Evolutionary conservation across 2,329 filamentous ascomycete species (phyloP).

Genomic region (Colletotrichum simmondsii): DNA sequence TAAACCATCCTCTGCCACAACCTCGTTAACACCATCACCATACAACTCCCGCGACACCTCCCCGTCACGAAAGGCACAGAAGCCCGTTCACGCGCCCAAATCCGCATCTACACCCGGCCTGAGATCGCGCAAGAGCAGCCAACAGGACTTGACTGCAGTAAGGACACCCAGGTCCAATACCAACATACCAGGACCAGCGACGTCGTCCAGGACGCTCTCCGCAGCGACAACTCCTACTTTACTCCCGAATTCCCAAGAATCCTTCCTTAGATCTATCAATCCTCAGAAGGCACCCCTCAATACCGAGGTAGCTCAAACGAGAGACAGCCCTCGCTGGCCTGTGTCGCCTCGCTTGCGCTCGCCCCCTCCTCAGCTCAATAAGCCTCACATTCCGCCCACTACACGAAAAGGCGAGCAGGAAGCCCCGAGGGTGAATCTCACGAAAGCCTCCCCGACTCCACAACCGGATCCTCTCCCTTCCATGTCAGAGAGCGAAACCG

Average conservation of each 20-base stretch:
- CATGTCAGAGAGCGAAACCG: slow-evolving; percentile 63
- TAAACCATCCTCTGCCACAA: slow-evolving; percentile 49
- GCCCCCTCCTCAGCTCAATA: slow-evolving; percentile 71
- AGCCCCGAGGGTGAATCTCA: slow-evolving; percentile 62
- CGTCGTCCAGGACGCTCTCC: slow-evolving; percentile 75
- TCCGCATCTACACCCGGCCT: slow-evolving; percentile 48
- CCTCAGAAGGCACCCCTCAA: slow-evolving; percentile 69
- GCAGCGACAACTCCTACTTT: slow-evolving; percentile 75
- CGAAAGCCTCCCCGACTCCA: slow-evolving; percentile 59
- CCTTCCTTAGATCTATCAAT: slow-evolving; percentile 68
- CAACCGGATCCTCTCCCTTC: slow-evolving; percentile 49
- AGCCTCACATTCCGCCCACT: slow-evolving; percentile 55
- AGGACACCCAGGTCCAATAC: slow-evolving; percentile 61
- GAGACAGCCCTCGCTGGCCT: slow-evolving; percentile 77
- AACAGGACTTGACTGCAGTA: slow-evolving; percentile 72
- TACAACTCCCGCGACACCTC: slow-evolving; percentile 59
- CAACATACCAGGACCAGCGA: slow-evolving; percentile 68
- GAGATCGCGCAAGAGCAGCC: slow-evolving; percentile 73
- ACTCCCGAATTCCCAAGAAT: slow-evolving; percentile 69
- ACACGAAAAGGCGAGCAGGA: slow-evolving; percentile 61
- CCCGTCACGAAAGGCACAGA: slow-evolving; percentile 53
- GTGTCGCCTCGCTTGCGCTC: slow-evolving; percentile 82
- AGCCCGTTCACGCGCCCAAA: slow-evolving; percentile 44
- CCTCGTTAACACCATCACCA: slow-evolving; percentile 49
- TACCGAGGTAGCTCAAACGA: slow-evolving; percentile 54